A percentile compares a stretch with the other conserved stretches of the same genome.
These are phyloP conservation scores for Chrysophaeum taylorii DNA, from an alignment of 352 stramenopile genomes.

Conservation along the genomic window DNA sequence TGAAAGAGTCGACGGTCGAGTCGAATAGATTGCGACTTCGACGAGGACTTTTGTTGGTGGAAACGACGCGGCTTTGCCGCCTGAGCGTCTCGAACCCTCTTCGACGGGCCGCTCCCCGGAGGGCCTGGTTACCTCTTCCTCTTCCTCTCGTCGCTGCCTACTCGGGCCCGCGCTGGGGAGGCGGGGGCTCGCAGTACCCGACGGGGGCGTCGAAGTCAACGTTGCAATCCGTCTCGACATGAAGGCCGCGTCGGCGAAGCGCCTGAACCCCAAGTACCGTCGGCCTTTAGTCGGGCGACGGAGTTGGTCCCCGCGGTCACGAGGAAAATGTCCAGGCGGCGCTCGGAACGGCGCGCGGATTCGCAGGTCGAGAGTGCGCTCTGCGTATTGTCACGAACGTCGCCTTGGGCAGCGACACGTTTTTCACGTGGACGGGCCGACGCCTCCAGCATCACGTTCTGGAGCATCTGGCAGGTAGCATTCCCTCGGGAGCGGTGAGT, in stretches of 20 bases:
- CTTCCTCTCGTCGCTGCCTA: conserved; percentile 1
- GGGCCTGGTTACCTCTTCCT: conserved; percentile 5
- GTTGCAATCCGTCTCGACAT: conserved; percentile 99
- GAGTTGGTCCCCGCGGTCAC: conserved; percentile 94
- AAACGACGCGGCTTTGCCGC: too few species aligned
- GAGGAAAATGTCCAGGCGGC: conserved; percentile 58
- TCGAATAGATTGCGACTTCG: too few species aligned
- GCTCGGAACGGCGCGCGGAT: conserved; percentile 87
- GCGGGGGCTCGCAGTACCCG: conserved; percentile 9
- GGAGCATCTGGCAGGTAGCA: conserved; percentile 99
- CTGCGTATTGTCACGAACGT: conserved; percentile 98
- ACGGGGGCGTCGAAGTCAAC: conserved; percentile 96
- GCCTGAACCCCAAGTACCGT: conserved; percentile 97
- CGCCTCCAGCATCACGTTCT: conserved; percentile 89
- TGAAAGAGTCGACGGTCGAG: too few species aligned
- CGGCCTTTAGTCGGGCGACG: conserved; percentile 96
- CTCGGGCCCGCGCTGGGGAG: background rate
- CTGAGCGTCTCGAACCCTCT: background rate
- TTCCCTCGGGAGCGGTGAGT: conserved; percentile 94
- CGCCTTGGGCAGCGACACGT: conserved; percentile 86
- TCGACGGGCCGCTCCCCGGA: conserved; percentile 17
- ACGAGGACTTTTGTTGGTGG: too few species aligned
- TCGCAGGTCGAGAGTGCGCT: conserved; percentile 94
- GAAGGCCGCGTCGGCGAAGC: conserved; percentile 84
- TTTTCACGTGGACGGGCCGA: conserved; percentile 84